These are phyloP conservation scores for Alternaria gaisen DNA, from an alignment of 2,329 filamentous ascomycete species.

Conservation along the genomic window DNA sequence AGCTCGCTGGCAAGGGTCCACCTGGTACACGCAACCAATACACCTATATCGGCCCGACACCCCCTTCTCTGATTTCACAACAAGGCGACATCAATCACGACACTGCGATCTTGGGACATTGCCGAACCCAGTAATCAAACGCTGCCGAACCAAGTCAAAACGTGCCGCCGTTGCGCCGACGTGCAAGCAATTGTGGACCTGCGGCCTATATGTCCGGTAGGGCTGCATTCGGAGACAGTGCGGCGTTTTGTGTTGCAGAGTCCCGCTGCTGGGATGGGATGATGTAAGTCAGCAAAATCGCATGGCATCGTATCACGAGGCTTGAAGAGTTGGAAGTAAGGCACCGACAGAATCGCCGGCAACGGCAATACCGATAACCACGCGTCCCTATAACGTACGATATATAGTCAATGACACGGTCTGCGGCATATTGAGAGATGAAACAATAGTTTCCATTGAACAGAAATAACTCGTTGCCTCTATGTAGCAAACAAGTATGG, in stretches of 20 bases:
- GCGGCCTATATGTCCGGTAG: conserved; percentile 15
- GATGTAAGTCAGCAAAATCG: conserved; percentile 10
- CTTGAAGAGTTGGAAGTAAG: conserved; percentile 7
- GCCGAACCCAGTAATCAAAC: conserved; percentile 6
- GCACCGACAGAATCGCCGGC: conserved; percentile 9
- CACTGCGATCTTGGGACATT: conserved; percentile 8
- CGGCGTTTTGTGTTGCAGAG: conserved; percentile 7
- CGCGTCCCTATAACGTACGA: conserved; percentile 13
- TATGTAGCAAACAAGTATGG: background rate
- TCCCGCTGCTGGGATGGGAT: conserved; percentile 1
- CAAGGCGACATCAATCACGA: conserved; percentile 4
- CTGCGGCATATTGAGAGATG: background rate
- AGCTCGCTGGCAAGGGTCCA: conserved; percentile 1
- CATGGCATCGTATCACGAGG: conserved; percentile 7
- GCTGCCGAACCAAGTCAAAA: conserved; percentile 5
- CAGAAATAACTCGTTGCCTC: background rate
- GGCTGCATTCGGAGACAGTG: conserved; percentile 12
- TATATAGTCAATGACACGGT: conserved; percentile 6
- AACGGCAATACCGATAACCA: conserved; percentile 5
- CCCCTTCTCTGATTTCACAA: conserved; percentile 2
- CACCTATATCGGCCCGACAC: conserved; percentile 12
- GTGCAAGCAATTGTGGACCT: background rate
- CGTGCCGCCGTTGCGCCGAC: conserved; percentile 9
- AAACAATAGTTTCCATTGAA: background rate
- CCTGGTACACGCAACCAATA: conserved; percentile 10